Evolutionary conservation across 2,329 filamentous ascomycete species (phyloP).

Genomic region (Neocucurbitaria cava): DNA sequence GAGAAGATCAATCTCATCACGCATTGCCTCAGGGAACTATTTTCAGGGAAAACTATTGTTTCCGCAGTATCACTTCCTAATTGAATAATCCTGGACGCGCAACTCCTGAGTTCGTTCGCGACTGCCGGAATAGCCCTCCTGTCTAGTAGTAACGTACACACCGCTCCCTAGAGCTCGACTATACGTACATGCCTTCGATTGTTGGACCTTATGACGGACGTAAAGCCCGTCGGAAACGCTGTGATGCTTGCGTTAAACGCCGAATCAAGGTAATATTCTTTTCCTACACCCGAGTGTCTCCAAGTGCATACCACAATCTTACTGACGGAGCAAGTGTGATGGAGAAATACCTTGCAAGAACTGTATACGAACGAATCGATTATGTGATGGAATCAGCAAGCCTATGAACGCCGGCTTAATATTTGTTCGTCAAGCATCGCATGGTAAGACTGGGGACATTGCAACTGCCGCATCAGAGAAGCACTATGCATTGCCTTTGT

Average conservation of each 20-base stretch:
- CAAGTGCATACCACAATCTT: not conserved
- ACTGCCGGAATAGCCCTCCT: not conserved
- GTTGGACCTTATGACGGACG: conserved; percentile 39
- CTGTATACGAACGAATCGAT: conserved; percentile 24
- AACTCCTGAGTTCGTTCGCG: not conserved
- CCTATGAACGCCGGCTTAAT: conserved; percentile 11
- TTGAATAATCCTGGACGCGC: not conserved
- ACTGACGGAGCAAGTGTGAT: conserved; percentile 22
- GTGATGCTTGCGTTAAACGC: conserved; percentile 33
- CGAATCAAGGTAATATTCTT: conserved; percentile 27
- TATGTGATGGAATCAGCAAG: conserved; percentile 15
- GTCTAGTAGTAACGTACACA: not conserved
- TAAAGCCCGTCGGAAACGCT: conserved; percentile 35
- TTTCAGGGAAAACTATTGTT: not conserved
- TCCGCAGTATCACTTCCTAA: conserved; percentile 16
- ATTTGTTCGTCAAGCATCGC: conserved; percentile 19
- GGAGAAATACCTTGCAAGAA: conserved; percentile 30
- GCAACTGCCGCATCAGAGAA: not conserved
- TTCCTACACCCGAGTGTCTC: not conserved
- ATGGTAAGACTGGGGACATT: not conserved
- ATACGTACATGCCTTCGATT: conserved; percentile 12
- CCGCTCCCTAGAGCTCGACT: not conserved
- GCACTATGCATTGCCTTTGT: not conserved
- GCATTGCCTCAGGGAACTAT: not conserved
- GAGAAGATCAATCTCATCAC: not conserved